These are phyloP conservation scores for Juglanconis sp. DNA, from an alignment of 2,329 filamentous ascomycete genomes.

Conservation along the genomic window DNA sequence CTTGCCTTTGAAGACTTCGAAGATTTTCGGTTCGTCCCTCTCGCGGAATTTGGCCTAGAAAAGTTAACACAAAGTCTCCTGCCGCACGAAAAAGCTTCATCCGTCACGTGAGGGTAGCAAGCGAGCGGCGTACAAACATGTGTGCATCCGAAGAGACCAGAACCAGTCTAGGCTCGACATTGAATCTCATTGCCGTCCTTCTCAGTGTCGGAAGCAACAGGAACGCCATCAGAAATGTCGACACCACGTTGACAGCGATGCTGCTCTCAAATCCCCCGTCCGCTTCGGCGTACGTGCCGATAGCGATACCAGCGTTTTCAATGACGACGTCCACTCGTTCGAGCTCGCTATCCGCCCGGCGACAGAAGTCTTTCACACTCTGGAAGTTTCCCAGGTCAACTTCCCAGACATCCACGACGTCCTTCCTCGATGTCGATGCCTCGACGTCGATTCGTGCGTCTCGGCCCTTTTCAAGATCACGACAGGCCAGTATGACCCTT, in stretches of 20 bases:
- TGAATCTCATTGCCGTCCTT: constrained; percentile 30
- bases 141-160: constrained; percentile 39
- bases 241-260: constrained; percentile 45
- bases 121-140: constrained; percentile 22
- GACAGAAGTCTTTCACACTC: constrained; percentile 41
- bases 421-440: constrained; percentile 20
- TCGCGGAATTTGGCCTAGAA: constrained; percentile 32
- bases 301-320: constrained; percentile 37
- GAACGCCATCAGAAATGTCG: constrained; percentile 41
- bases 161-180: constrained; percentile 33
- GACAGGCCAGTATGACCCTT: constrained; percentile 37
- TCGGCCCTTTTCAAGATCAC: constrained; percentile 33
- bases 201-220: constrained; percentile 40
- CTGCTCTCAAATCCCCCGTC: constrained; percentile 30
- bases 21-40: constrained; percentile 27
- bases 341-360: constrained; percentile 25
- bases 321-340: constrained; percentile 41
- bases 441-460: constrained; percentile 37
- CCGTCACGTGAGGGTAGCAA: not conserved
- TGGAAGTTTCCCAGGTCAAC: constrained; percentile 46
- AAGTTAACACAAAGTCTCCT: not conserved
- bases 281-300: constrained; percentile 8
- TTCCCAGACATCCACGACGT: constrained; percentile 44
- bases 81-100: not conserved
- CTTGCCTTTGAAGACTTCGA: constrained; percentile 30